Base-by-base conservation (phyloP, 441 rosid species). In the Manihot esculenta region DNA sequence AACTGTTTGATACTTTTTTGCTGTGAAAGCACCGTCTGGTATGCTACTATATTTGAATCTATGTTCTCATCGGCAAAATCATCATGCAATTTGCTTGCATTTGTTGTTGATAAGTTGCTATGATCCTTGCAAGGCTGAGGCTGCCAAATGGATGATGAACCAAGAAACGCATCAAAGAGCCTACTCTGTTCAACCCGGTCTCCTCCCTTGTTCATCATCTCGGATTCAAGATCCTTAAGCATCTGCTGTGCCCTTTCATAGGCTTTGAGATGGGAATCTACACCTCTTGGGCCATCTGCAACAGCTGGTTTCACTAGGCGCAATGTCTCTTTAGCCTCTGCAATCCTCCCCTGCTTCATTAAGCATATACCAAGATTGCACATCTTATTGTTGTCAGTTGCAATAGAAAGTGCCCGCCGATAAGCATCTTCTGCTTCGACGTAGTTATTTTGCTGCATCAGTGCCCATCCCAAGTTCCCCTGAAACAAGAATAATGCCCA, bases 401-500 rank as follows among this genome's bases (percentile, higher is more conserved):
- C 88, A 12, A 87, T 87, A 0, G 89, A 68, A 17, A 94, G 82
- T 44, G 98, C 99, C 13, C 96, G 74, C 51, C 93, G 74, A 74
- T 94, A 94, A 2, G 97, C 97, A 69, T 94, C 97, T 76, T 90
- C 99, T 38, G 98, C 99, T 77, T 90, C 97, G 1, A 88, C 78
- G 48, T 90, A 92, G 64, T 89, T 92, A 72, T 74, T 83, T 69
- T 89, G 90, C 74, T 94, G 97, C 99, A 94, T 90, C 78, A 94
- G 53, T 55, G 97, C 98, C 98, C 97, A 90, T 66, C 99, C 99
- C 72, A 94, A 82, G 74, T 92, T 94, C 12, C 97, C 97, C 92
- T 93, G 74, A 60, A 69, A 48, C 65, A 48, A 47, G 12, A 3
- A 17, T 21, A 30, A 18, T 0, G 47, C 10, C 27, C 14, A 42